Evolutionary conservation across 805 yeast genomes (phyloP).

Genomic region (Candida lessepsii): DNA sequence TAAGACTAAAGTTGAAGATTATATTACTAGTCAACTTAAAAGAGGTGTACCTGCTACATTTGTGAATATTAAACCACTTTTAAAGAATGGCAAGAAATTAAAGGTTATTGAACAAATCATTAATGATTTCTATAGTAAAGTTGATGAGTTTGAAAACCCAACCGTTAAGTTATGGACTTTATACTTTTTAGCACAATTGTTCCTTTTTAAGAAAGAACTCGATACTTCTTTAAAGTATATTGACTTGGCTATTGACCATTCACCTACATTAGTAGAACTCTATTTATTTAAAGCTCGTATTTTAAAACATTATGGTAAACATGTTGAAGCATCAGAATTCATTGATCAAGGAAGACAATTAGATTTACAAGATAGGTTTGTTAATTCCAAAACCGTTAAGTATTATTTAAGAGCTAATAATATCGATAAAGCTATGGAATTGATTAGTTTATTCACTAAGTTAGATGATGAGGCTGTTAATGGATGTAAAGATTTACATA

Average conservation of each 20-base stretch:
- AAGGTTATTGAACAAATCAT: conserved; percentile 55
- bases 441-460: conserved; percentile 78
- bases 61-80: conserved; percentile 79
- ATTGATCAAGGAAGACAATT: conserved; percentile 70
- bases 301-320: conserved; percentile 66
- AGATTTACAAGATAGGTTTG: conserved; percentile 87
- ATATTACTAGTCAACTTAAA: conserved; percentile 59
- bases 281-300: conserved; percentile 79
- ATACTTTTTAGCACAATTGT: conserved; percentile 79
- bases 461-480: conserved; percentile 71
- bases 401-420: conserved; percentile 76
- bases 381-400: conserved; percentile 84
- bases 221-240: conserved; percentile 54
- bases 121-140: conserved; percentile 41
- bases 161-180: conserved; percentile 63
- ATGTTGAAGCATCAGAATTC: conserved; percentile 57
- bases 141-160: conserved; percentile 35
- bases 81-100: conserved; percentile 42
- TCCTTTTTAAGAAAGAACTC: conserved; percentile 51
- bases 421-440: conserved; percentile 69
- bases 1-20: conserved; percentile 45
- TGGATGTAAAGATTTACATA: conserved; percentile 82
- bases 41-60: conserved; percentile 91
- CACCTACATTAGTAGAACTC: conserved; percentile 84
- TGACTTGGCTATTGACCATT: conserved; percentile 62